Conservation (phyloP, 129 eudicot genomes). For the Flaveria linearis region DNA sequence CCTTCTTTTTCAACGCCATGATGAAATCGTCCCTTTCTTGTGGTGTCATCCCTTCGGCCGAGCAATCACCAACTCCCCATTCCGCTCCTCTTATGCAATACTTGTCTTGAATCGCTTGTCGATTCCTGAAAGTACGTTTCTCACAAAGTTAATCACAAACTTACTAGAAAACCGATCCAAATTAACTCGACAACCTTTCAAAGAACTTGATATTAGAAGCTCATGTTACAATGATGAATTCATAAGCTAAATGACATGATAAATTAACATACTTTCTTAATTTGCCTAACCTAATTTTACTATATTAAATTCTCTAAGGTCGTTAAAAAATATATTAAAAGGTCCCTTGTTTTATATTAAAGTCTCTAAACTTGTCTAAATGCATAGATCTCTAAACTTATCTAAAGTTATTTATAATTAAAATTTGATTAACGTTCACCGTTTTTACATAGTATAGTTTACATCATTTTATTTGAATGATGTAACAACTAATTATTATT, state of each 20-base stretch:
- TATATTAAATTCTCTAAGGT: too few relatives aligned
- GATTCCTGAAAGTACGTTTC: constrained; percentile 49
- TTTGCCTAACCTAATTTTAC: too few relatives aligned
- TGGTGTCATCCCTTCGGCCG: constrained; percentile 87
- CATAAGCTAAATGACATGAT: neutral
- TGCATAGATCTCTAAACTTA: too few relatives aligned
- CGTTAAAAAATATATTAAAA: too few relatives aligned
- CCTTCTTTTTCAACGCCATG: constrained; percentile 72
- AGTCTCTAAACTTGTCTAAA: neutral
- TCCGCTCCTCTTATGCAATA: constrained; percentile 98
- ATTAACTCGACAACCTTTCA: neutral
- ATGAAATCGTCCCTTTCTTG: constrained; percentile 83
- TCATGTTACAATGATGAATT: neutral
- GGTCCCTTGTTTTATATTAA: too few relatives aligned
- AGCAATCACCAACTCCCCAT: constrained; percentile 99
- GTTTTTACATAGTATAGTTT: too few relatives aligned
- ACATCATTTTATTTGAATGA: neutral
- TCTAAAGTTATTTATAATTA: too few relatives aligned
- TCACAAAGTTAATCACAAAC: neutral
- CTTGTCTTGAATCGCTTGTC: constrained; percentile 74
- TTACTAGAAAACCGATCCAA: neutral
- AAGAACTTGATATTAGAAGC: neutral
- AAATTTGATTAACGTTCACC: too few relatives aligned
- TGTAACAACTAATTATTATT: neutral
- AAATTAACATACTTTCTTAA: neutral